Evolutionary conservation across 2,329 filamentous ascomycete genomes (phyloP), one percentile per base, ranked within the genome.

Genomic region (Paraphaeosphaeria minitans): DNA sequence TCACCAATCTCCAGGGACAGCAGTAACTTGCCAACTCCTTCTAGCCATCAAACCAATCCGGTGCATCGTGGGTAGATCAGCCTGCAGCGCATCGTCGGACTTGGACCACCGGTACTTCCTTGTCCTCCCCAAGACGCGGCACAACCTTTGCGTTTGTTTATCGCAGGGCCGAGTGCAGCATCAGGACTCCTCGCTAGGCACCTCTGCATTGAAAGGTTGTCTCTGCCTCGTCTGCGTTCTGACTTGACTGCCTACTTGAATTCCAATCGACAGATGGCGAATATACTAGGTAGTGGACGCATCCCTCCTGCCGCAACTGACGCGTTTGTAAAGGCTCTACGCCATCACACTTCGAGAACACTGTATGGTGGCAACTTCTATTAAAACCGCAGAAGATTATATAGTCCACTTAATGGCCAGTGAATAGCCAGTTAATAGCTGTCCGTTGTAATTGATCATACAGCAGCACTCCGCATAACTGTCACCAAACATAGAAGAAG

Each of bases 401-500:
- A 56, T 57, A 45, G 48, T 45, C 51, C 19, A 39, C 12, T 41
- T 56, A 33, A 43, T 56, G 60, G 59, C 54, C n/a, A n/a, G n/a
- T n/a, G n/a, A n/a, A n/a, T n/a, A n/a, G n/a, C n/a, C n/a, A 39
- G 16, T 41, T 56, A 33, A 43, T 56, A 61, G 59, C 54, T 64
- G 61, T 67, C 47, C 48, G 65, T 66, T 66, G 64, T 58, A 62
- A 63, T 63, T 65, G 60, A 60, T 66, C 66, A 67, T 72, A 71
- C 68, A 72, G 62, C 61, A 68, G 67, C 65, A 13, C 63, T 62
- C 61, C 65, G 61, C 66, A 74, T 72, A 72, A 73, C 66, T 66
- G 59, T 65, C 67, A 54, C 60, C 68, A 58, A 16, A 59, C 62
- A 59, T 63, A 61, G 62, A 64, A 66, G 62, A 63, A 59, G 53